Conservation (phyloP, 495 filamentous ascomycete species). For the Ascodesmis nigricans region DNA sequence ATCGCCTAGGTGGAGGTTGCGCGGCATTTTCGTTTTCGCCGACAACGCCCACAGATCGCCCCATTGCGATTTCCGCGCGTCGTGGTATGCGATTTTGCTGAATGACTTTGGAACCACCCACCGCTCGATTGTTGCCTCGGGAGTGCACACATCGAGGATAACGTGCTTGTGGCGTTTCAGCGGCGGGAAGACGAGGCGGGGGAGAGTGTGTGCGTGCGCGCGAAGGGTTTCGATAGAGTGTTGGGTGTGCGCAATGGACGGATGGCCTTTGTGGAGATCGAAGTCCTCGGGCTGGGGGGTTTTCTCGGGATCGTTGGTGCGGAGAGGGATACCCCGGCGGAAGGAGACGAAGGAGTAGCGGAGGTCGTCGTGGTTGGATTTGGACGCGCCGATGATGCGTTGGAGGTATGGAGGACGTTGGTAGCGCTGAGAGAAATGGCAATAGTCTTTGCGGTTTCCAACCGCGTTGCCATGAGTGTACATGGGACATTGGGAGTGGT, state of each 20-base stretch:
- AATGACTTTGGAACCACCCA: constrained; percentile 77
- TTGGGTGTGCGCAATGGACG: constrained; percentile 14
- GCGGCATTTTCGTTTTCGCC: constrained; percentile 54
- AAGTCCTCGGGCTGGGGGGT: constrained; percentile 10
- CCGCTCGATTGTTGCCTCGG: constrained; percentile 64
- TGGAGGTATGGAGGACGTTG: constrained; percentile 68
- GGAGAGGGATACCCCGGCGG: constrained; percentile 40
- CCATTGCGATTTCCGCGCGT: constrained; percentile 77
- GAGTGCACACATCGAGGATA: constrained; percentile 77
- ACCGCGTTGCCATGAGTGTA: constrained; percentile 39
- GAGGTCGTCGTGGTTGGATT: constrained; percentile 74
- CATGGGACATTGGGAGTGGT: constrained; percentile 74
- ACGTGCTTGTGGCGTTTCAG: constrained; percentile 76
- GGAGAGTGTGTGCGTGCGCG: constrained; percentile 41
- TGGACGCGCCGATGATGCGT: constrained; percentile 40
- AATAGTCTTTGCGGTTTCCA: constrained; percentile 62
- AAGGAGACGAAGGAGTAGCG: constrained; percentile 73
- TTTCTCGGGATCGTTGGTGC: background rate
- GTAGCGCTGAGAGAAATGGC: constrained; percentile 75
- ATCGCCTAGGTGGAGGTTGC: constrained; percentile 31
- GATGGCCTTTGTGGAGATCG: constrained; percentile 11
- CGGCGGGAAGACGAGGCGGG: constrained; percentile 53
- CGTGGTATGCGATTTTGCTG: constrained; percentile 58
- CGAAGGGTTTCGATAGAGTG: constrained; percentile 23
- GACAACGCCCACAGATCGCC: constrained; percentile 92